These are phyloP conservation scores for Podaxis sp. DNA, from an alignment of 768 basidiomycete species.

Conservation along the genomic window DNA sequence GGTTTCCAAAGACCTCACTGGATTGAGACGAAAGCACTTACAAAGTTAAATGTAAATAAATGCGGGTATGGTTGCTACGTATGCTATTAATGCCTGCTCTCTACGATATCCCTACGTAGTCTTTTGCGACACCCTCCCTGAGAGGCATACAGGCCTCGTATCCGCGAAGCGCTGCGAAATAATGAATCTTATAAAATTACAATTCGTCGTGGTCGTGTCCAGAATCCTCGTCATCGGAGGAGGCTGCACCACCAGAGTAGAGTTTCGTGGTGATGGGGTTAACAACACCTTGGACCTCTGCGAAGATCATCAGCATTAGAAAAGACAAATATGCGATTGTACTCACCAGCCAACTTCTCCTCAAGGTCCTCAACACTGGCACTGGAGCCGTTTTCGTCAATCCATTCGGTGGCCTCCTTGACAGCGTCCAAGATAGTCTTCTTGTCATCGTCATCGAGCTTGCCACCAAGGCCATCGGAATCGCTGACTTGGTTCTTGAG, in stretches of 20 bases:
- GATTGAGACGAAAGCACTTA: background rate
- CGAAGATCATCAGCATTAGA: conserved; percentile 6
- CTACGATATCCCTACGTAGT: conserved; percentile 11
- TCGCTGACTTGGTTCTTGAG: conserved; percentile 87
- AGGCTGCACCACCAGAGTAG: conserved; percentile 45
- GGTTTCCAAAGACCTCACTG: background rate
- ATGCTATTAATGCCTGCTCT: conserved; percentile 9
- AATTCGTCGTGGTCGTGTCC: conserved; percentile 48
- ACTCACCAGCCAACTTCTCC: conserved; percentile 73
- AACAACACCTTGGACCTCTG: conserved; percentile 71
- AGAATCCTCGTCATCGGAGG: conserved; percentile 39
- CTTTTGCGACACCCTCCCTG: conserved; percentile 9
- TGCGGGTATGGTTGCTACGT: conserved; percentile 3
- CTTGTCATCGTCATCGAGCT: conserved; percentile 79
- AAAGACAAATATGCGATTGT: background rate
- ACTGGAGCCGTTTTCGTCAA: conserved; percentile 76
- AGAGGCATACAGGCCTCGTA: conserved; percentile 11
- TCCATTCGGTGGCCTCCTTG: conserved; percentile 92
- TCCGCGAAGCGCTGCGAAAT: conserved; percentile 12
- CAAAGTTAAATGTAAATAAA: conserved; percentile 6
- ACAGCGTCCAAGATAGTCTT: conserved; percentile 76
- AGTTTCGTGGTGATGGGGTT: conserved; percentile 87
- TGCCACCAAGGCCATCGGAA: conserved; percentile 88
- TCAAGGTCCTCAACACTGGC: conserved; percentile 88
- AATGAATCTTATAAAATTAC: conserved; percentile 26